phyloP scores from a whole-genome alignment of 805 yeast species.

The Myxozyma lipomycoides region DNA sequence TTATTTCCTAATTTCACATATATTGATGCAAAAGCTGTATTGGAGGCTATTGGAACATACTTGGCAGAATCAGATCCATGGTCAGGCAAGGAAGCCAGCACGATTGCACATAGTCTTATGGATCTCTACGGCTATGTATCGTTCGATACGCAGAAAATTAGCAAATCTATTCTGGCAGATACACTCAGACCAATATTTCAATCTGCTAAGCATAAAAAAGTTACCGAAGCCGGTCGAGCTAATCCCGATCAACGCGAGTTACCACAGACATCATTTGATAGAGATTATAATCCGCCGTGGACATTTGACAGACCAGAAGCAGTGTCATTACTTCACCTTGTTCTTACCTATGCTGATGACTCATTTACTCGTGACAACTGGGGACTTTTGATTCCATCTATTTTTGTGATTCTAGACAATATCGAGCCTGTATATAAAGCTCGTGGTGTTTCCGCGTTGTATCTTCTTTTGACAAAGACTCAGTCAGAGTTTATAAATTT shows the following conservation, averaged over 20 bases:
- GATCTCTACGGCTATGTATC: neutral
- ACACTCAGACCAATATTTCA: slow-evolving; percentile 15
- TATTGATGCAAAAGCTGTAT: neutral
- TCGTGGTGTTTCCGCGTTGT: slow-evolving; percentile 10
- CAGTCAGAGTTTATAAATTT: slow-evolving; percentile 11
- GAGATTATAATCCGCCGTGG: slow-evolving; percentile 10
- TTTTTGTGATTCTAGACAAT: slow-evolving; percentile 14
- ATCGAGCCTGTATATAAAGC: slow-evolving; percentile 11
- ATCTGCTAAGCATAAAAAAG: slow-evolving; percentile 5
- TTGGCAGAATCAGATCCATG: slow-evolving; percentile 9
- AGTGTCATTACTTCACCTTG: slow-evolving; percentile 12
- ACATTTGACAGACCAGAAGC: slow-evolving; percentile 18
- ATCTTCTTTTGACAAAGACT: slow-evolving; percentile 1
- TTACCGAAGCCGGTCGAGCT: slow-evolving; percentile 11
- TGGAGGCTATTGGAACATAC: slow-evolving; percentile 12
- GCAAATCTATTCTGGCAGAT: slow-evolving; percentile 4
- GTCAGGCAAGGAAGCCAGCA: slow-evolving; percentile 3
- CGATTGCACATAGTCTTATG: slow-evolving; percentile 1
- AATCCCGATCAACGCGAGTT: slow-evolving; percentile 10
- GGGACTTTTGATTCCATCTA: slow-evolving; percentile 21
- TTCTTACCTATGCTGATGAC: slow-evolving; percentile 1
- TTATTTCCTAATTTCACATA: slow-evolving; percentile 1
- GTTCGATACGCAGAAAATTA: neutral
- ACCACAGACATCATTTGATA: slow-evolving; percentile 1
- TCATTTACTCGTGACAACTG: slow-evolving; percentile 11